Percentiles rank a stretch among this genome's conserved stretches.
Evolutionary conservation across 129 eudicot genomes (phyloP).

Genomic region (Flaveria trinervia): DNA sequence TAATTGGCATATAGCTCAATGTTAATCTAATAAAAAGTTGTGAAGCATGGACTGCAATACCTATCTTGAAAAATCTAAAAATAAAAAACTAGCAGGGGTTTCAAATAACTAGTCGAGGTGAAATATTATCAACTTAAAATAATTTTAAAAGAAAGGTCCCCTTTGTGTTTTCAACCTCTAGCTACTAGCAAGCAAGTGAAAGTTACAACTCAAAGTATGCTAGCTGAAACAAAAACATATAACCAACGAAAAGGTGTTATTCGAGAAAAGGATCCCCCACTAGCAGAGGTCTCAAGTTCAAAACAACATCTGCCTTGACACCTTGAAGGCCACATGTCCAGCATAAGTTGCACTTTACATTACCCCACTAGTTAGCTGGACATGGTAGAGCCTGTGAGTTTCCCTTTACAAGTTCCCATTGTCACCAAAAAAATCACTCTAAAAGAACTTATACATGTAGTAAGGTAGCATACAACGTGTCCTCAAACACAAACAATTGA

Average conservation of each 20-base stretch:
- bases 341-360: too few species aligned
- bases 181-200: slow-evolving; percentile 5
- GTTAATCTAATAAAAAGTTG: neutral
- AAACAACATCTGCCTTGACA: too few species aligned
- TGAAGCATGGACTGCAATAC: neutral
- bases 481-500: slow-evolving; percentile 1
- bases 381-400: neutral
- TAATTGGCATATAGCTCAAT: neutral
- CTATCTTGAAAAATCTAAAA: neutral
- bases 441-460: neutral
- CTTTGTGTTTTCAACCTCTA: neutral
- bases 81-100: neutral
- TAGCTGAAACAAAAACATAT: neutral
- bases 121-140: slow-evolving; percentile 12
- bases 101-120: neutral
- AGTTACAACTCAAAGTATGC: neutral
- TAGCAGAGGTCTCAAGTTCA: too few species aligned
- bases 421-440: slow-evolving; percentile 17
- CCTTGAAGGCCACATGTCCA: too few species aligned
- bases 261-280: neutral
- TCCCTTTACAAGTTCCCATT: neutral
- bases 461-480: slow-evolving; percentile 1
- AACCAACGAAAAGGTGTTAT: neutral
- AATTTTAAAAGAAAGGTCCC: neutral
- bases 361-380: too few species aligned